Evolutionary conservation across 1,139 yeast genomes (phyloP).

Genomic region (Saccharomyces hybrid): DNA sequence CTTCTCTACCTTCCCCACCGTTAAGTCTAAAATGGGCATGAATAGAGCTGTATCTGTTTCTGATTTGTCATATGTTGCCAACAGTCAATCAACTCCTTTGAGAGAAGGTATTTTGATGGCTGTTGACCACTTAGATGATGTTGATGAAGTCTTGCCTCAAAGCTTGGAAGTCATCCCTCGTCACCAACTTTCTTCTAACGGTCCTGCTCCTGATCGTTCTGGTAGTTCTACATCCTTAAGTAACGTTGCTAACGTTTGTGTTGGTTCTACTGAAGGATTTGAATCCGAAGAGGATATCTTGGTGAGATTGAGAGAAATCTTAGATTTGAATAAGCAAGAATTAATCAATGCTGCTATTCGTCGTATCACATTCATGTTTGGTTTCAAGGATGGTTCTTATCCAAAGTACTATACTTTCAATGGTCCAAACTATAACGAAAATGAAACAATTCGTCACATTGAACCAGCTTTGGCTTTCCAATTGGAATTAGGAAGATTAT

Average conservation of each 20-base stretch:
- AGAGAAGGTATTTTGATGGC: conserved; percentile 89
- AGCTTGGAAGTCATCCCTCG: conserved; percentile 68
- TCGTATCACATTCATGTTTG: conserved; percentile 86
- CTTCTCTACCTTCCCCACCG: conserved; percentile 53
- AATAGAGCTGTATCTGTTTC: conserved; percentile 89
- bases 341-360: conserved; percentile 67
- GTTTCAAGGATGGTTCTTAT: conserved; percentile 74
- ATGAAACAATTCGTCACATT: conserved; percentile 90
- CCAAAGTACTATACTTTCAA: conserved; percentile 95
- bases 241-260: conserved; percentile 76
- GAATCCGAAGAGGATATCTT: conserved; percentile 64
- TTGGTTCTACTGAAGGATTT: conserved; percentile 68
- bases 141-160: conserved; percentile 70
- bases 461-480: conserved; percentile 98
- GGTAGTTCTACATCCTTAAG: conserved; percentile 40
- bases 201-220: conserved; percentile 43
- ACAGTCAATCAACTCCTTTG: conserved; percentile 49
- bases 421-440: conserved; percentile 75
- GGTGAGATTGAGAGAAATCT: conserved; percentile 52
- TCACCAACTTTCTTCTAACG: conserved; percentile 31
- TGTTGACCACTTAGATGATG: conserved; percentile 76
- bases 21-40: conserved; percentile 43
- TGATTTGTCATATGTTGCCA: conserved; percentile 79
- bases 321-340: conserved; percentile 64
- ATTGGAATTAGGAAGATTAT: conserved; percentile 86